A percentile compares a stretch with the other conserved stretches of the same genome.
phyloP scores from a whole-genome alignment of 2,329 filamentous ascomycete genomes.

The Nothomitra cinnamomea region DNA sequence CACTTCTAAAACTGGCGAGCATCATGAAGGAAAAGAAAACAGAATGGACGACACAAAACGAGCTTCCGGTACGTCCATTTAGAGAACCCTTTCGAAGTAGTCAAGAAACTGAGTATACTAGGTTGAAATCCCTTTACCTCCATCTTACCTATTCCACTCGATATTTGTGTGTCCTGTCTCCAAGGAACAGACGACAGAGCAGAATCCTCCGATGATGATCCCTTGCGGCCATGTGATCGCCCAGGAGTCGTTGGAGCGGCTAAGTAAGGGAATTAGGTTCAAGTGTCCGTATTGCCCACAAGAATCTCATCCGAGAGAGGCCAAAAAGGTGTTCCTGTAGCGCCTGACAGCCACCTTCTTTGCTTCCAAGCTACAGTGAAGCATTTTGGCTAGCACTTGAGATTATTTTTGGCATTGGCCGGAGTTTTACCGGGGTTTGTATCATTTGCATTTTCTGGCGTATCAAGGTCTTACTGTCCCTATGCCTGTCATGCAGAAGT shows the following conservation, averaged over 20 bases:
- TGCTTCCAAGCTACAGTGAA: not conserved
- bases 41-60: constrained; percentile 85
- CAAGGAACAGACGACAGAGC: constrained; percentile 87
- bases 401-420: no score
- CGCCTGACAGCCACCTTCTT: not conserved
- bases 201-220: constrained; percentile 92
- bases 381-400: not conserved
- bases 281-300: constrained; percentile 94
- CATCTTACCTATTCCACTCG: constrained; percentile 62
- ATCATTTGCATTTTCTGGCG: no score
- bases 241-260: constrained; percentile 59
- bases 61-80: constrained; percentile 58
- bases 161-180: constrained; percentile 97
- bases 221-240: constrained; percentile 91
- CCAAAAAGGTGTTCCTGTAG: constrained; percentile 53
- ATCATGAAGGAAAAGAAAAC: constrained; percentile 82
- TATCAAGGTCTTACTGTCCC: no score
- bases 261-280: constrained; percentile 65
- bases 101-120: constrained; percentile 27
- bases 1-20: constrained; percentile 69
- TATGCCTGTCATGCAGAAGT: no score
- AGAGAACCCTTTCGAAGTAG: constrained; percentile 20
- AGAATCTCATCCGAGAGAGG: constrained; percentile 64
- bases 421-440: no score
- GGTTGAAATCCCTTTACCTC: constrained; percentile 49